Evolutionary conservation across 2,329 filamentous ascomycete species (phyloP), one percentile per base, ranked within the genome.

Genomic region (Paraconiothyrium sp.): DNA sequence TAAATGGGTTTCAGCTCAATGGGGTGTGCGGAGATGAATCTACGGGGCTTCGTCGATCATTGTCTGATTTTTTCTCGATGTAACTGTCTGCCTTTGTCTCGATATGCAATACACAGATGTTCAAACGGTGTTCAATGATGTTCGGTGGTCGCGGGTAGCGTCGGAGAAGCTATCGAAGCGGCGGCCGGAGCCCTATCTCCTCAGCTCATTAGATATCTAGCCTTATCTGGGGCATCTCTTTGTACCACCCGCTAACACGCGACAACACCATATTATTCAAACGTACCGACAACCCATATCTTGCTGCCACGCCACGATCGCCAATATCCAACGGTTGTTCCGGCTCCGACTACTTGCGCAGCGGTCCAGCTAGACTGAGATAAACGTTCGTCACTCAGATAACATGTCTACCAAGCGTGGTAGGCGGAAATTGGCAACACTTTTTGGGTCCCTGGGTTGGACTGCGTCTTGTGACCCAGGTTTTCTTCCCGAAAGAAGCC

Each of bases 201-300:
- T 20, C 24, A 52, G 49, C 49, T 37, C 4, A 39, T 34, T 11
- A 39, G 14, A 13, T 32, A n/a, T 13, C 32, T 14, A 41, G 39
- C 39, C 49, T 52, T 52, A 52, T 52, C 49, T 52, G 20, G 49
- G 49, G 24, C 27, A 52, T 52, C 34, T 51, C 24, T 52, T 52
- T 30, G 32, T 32, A 32, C n/a, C 27, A 22, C n/a, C n/a, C 30
- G n/a, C 30, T 34, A 34, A 27, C 27, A 50, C 34, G 22, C 49
- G 49, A 39, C 49, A 52, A 39, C 35, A 39, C 16, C 37, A 16
- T 14, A 49, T 49, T 49, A 49, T 34, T n/a, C 46, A 49, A 13
- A 32, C 22, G 46, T 16, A 14, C 35, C 47, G 14, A 34, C 20
- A 8, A 34, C 34, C 24, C 20, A 37, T 27, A 52, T 39, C 34